Conservation (phyloP, 2,329 filamentous ascomycete genomes). For the Penicillium digitatum region DNA sequence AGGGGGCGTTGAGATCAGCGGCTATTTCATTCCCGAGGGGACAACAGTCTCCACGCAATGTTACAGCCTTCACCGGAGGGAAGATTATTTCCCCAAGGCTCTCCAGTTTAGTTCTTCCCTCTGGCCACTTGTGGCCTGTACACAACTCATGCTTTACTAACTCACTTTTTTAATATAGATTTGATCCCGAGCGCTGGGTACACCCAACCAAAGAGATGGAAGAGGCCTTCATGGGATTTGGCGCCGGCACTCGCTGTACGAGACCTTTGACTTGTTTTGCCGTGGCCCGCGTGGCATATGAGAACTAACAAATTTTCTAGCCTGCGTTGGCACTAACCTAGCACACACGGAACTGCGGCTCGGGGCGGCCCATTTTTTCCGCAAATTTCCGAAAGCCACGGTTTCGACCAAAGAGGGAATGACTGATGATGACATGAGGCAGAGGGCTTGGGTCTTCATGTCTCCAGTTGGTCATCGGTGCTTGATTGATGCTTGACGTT, state of each 20-base stretch:
- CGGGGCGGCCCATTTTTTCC: not conserved
- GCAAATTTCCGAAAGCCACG: not conserved
- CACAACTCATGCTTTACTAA: not conserved
- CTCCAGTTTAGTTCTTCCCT: not conserved
- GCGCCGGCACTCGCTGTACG: not conserved
- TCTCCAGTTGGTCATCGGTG: not conserved
- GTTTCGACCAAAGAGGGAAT: not conserved
- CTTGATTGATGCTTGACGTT: not conserved
- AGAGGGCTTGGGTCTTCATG: not conserved
- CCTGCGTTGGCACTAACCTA: not conserved
- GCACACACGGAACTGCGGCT: not conserved
- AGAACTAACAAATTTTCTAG: not conserved
- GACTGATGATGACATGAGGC: not conserved
- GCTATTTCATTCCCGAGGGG: not conserved
- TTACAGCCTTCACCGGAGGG: not conserved
- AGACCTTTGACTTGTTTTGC: not conserved
- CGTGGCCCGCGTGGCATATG: not conserved
- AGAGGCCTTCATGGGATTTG: constrained; percentile 2
- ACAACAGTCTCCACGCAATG: not conserved
- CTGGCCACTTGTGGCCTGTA: too few species aligned
- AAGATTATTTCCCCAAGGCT: not conserved
- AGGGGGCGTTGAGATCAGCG: not conserved
- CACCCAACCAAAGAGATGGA: constrained; percentile 1
- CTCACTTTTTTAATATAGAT: not conserved
- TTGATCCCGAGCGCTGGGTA: constrained; percentile 1